Evolutionary conservation across 345 rosid genomes (phyloP).

Genomic region (Theobroma cacao): DNA sequence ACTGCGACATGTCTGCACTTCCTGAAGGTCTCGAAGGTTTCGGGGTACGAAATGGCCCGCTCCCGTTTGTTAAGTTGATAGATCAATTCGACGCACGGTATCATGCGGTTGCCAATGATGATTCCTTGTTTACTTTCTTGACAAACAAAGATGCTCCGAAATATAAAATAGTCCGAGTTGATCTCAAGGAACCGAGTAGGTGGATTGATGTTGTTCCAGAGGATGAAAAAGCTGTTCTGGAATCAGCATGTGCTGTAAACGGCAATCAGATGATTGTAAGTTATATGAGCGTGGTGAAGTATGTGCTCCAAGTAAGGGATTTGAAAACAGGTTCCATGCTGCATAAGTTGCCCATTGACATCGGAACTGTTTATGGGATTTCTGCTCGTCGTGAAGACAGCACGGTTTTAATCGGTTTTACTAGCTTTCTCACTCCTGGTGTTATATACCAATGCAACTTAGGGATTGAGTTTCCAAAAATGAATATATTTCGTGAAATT

Average conservation of each 20-base stretch:
- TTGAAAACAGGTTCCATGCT: constrained; percentile 66
- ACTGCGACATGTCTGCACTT: constrained; percentile 68
- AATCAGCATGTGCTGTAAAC: constrained; percentile 65
- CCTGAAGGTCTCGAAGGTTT: constrained; percentile 63
- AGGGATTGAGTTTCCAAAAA: constrained; percentile 42
- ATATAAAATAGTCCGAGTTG: constrained; percentile 77
- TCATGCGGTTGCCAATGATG: constrained; percentile 67
- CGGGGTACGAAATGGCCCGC: constrained; percentile 41
- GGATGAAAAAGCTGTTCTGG: constrained; percentile 76
- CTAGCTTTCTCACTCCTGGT: constrained; percentile 87
- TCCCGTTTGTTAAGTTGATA: constrained; percentile 79
- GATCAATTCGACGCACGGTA: constrained; percentile 70
- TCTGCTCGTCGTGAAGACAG: constrained; percentile 67
- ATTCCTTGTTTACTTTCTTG: constrained; percentile 60
- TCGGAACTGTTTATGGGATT: constrained; percentile 65
- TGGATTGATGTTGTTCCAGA: constrained; percentile 82
- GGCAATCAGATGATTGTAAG: constrained; percentile 64
- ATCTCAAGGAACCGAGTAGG: constrained; percentile 63
- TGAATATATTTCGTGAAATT: constrained; percentile 79
- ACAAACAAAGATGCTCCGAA: constrained; percentile 86
- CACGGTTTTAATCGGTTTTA: constrained; percentile 57
- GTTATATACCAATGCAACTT: constrained; percentile 78
- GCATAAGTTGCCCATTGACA: constrained; percentile 74
- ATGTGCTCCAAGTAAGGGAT: constrained; percentile 78
- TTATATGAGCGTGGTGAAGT: constrained; percentile 87